A percentile compares a stretch with the other conserved stretches of the same genome.
These are phyloP conservation scores for Daldinia sp. DNA, from an alignment of 2,329 filamentous ascomycete species.

Conservation along the genomic window DNA sequence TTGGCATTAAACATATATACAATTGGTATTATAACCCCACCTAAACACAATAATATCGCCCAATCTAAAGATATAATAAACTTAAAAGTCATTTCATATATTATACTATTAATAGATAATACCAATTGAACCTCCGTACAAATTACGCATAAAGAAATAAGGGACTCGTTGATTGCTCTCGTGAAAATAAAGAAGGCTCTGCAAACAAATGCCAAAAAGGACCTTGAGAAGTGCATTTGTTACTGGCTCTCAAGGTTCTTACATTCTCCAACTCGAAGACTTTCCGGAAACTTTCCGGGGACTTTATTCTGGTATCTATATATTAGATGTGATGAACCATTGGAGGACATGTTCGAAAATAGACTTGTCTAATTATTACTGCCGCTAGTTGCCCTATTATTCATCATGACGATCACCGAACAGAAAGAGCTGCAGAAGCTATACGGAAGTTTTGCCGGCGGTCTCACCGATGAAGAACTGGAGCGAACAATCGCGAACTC, in stretches of 20 bases:
- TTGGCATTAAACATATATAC: too few relatives aligned
- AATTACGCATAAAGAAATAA: too few relatives aligned
- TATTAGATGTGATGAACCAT: neutral
- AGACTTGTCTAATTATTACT: neutral
- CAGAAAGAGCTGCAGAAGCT: slow-evolving; percentile 38
- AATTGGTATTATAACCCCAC: too few relatives aligned
- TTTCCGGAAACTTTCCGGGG: slow-evolving; percentile 30
- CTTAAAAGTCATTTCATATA: too few relatives aligned
- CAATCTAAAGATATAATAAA: too few relatives aligned
- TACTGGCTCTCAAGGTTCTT: slow-evolving; percentile 16
- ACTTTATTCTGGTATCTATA: slow-evolving; percentile 3
- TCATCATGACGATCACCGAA: slow-evolving; percentile 31
- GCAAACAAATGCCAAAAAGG: too few relatives aligned
- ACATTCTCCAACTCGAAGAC: slow-evolving; percentile 21
- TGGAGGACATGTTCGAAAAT: neutral
- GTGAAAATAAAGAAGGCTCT: too few relatives aligned
- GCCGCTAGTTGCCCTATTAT: neutral
- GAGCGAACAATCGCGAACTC: slow-evolving; percentile 32
- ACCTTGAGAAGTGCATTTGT: too few relatives aligned
- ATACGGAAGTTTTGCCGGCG: slow-evolving; percentile 21
- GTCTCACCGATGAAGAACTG: slow-evolving; percentile 28
- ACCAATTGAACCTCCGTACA: too few relatives aligned
- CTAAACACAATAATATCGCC: too few relatives aligned
- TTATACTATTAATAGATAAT: too few relatives aligned
- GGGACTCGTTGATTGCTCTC: too few relatives aligned